These are phyloP conservation scores for Vigna angularis DNA, from an alignment of 306 rosid species.

Conservation along the genomic window DNA sequence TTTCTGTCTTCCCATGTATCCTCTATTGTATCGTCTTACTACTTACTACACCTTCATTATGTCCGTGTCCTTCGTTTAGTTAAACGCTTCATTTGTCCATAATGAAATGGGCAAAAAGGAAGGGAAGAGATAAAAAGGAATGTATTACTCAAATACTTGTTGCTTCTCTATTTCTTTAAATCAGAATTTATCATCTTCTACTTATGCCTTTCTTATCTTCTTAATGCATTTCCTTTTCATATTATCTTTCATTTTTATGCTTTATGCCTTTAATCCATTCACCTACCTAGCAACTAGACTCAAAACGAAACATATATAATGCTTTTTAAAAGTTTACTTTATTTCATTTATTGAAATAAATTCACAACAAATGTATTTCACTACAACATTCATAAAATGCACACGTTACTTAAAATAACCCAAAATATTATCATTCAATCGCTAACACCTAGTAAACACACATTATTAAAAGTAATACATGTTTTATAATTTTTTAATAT, in stretches of 20 bases:
- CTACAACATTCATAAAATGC: too few relatives aligned
- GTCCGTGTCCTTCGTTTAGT: constrained; percentile 39
- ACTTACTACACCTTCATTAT: constrained; percentile 8
- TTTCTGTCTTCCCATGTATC: constrained; percentile 24
- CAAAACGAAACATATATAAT: too few relatives aligned
- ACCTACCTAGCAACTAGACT: too few relatives aligned
- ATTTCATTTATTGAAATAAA: too few relatives aligned
- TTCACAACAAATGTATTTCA: too few relatives aligned
- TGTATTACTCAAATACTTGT: constrained; percentile 41
- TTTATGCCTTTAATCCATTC: too few relatives aligned
- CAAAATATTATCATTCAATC: too few relatives aligned
- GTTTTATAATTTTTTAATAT: too few relatives aligned
- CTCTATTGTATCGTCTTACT: constrained; percentile 22
- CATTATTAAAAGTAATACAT: too few relatives aligned
- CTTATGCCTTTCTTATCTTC: not conserved
- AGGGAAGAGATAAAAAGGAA: not conserved
- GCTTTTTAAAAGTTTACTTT: too few relatives aligned
- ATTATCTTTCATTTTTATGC: not conserved
- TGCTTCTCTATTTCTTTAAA: constrained; percentile 41
- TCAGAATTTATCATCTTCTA: constrained; percentile 31
- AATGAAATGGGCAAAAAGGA: constrained; percentile 30
- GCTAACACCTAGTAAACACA: too few relatives aligned
- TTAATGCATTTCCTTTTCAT: not conserved
- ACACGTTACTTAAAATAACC: too few relatives aligned
- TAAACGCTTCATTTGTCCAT: constrained; percentile 38